Evolutionary conservation across 2,329 filamentous ascomycete genomes (phyloP), one percentile per base, ranked within the genome.

Genomic region (Corynespora cassiicola): DNA sequence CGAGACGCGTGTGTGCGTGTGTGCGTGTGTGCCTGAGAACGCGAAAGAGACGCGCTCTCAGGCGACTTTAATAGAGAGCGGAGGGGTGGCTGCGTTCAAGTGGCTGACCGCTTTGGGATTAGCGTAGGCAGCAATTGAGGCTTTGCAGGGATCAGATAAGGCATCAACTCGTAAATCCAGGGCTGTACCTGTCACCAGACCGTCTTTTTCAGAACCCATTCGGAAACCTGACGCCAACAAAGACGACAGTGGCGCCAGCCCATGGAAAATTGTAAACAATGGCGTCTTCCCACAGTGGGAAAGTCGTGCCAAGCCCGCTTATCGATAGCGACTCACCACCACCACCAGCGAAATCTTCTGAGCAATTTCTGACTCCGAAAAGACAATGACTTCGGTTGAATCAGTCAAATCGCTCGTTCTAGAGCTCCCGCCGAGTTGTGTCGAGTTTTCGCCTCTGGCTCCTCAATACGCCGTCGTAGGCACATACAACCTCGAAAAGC

Each of bases 401-500:
- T 78, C 80, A 6, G 63, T 76, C 20, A 63, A 69, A 32, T 80
- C 79, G 3, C 57, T 80, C 19, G 74, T 65, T 4, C 71, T 90
- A 14, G 80, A 87, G 35, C 73, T 87, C 0, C 87, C 87, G 4
- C 88, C 88, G 2, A 88, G 87, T 57, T 91, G 87, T 60, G 75
- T 90, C n/a, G 84, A 88, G 45, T 89, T 90, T 56, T 87, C 82
- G 48, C 82, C 84, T 1, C 65, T 69, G 1, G 62, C 82, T 41
- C 79, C 81, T 0, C 70, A 82, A 0, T 81, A 85, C 58, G 85
- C 95, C 51, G 75, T 95, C 0, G 79, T 96, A 31, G 92, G 91
- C 24, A 96, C 91, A 1, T 96, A 96, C 68, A 81, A 86, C 47
- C 77, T 96, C 18, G 75, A 90, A 47, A 76, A 77, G 26, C 61